A percentile compares a stretch with the other conserved stretches of the same genome.
phyloP scores from a whole-genome alignment of 2,329 filamentous ascomycete genomes.

The Erysiphe pulchra region DNA sequence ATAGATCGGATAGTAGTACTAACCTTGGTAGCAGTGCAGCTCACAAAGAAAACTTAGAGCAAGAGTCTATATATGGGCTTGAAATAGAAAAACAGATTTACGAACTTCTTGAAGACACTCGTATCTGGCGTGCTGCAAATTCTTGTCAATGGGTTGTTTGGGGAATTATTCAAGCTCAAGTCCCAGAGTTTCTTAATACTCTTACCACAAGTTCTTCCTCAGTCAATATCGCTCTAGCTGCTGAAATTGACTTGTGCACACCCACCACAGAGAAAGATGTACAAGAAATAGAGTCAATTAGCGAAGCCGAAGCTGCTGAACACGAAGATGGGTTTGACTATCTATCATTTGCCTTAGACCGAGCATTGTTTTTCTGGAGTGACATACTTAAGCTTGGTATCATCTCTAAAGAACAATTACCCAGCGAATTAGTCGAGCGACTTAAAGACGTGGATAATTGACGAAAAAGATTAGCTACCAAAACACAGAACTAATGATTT shows the following conservation, averaged over 20 bases:
- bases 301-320: slow-evolving; percentile 7
- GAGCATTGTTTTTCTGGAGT: slow-evolving; percentile 84
- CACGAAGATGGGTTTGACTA: slow-evolving; percentile 70
- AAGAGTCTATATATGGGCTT: slow-evolving; percentile 25
- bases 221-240: not conserved
- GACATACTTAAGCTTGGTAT: slow-evolving; percentile 61
- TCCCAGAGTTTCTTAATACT: slow-evolving; percentile 31
- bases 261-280: not conserved
- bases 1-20: slow-evolving; percentile 27
- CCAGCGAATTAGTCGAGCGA: slow-evolving; percentile 32
- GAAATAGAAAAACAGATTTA: slow-evolving; percentile 39
- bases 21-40: slow-evolving; percentile 7
- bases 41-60: slow-evolving; percentile 17
- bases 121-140: slow-evolving; percentile 69
- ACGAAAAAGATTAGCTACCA: not conserved
- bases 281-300: slow-evolving; percentile 1
- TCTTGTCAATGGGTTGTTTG: slow-evolving; percentile 83
- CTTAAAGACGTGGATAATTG: slow-evolving; percentile 43
- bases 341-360: slow-evolving; percentile 67
- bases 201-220: not conserved
- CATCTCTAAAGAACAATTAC: slow-evolving; percentile 49
- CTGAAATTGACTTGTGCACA: not conserved
- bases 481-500: too few relatives aligned
- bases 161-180: slow-evolving; percentile 86
- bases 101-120: slow-evolving; percentile 50